Evolutionary conservation across 148 eudicot species (phyloP), one percentile per base, ranked within the genome.

Genomic region (Chenopodium suecicum): DNA sequence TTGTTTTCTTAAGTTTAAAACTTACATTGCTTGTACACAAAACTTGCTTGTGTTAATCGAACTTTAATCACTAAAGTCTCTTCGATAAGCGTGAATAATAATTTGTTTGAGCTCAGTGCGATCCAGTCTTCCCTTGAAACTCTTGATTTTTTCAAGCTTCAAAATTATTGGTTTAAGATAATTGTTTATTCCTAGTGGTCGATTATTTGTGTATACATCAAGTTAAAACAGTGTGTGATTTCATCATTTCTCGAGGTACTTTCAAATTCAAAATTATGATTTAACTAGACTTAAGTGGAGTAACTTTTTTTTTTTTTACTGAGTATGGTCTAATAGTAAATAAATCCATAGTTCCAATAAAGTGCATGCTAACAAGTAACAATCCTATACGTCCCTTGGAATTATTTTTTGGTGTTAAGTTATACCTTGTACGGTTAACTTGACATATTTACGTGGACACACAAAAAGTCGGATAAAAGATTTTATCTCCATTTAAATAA

Each of bases 21-120:
- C 37, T 66, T 14, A 47, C 31, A 9, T 79, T 69, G 81, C 66
- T 69, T 79, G 11, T 69, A 68, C 25, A 81, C 78, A 64, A 81
- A 74, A 44, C 25, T 65, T 81, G 0, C 62, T 17, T 56, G 17
- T 16, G 17, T 66, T 32, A 48, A 47, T 50, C 52, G 34, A 0
- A 54, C 23, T 82, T 69, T 37, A 67, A 68, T 16, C 14, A 41
- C 27, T 2, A 54, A 68, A 60, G 60, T 46, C 80, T 82, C 75
- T 74, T 75, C 20, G 77, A 71, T 27, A 70, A 77, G 31, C 50
- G 41, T 41, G n/a, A 58, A 12, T 54, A 52, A 58, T 80, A 41
- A 41, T 41, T 41, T 54, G 32, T 80, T 25, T 60, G 70, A 46
- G n/a, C 12, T 74, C 9, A 80, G 66, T 74, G 73, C 60, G 72